Evolutionary conservation across 345 rosid species (phyloP), one percentile per base, ranked within the genome.

Genomic region (Hibiscus tridactylites): DNA sequence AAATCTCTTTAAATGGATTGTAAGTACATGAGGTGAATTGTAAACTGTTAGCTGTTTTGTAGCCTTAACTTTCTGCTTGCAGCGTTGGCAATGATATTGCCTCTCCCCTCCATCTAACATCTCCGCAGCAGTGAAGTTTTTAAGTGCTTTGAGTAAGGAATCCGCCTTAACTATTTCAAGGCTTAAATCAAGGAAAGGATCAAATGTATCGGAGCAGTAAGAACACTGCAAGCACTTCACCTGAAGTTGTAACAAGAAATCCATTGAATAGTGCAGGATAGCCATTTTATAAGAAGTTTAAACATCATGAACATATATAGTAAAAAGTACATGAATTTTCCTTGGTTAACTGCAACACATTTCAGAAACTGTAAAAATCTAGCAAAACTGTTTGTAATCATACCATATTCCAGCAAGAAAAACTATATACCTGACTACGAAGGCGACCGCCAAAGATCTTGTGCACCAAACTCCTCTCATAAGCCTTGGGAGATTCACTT

Each of bases 391-490:
- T 62, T 28, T 21, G 19, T 24, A 49, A 10, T 47, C 21, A 60
- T 44, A 21, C 39, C 39, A 60, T 49, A 24, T 42, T 71, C 53
- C 49, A 52, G 19, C 11, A 29, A 19, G 29, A 69, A 26, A 46
- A 65, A 71, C 7, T 6, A 60, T 85, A 92, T 85, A 92, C 99
- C 96, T 85, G 98, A 82, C 98, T 95, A 6, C 94, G 83, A 61
- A 95, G 88, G 74, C 83, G 91, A 65, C 99, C 99, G 15, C 99
- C 99, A 79, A 95, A 95, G 68, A 95, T 95, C 75, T 87, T 92
- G 87, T 92, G 96, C 4, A 95, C 98, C 86, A 90, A 83, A 85
- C 99, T 95, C 80, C 77, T 90, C 77, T 89, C 93, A 77, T 90
- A 90, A 74, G 99, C 99, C 77, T 88, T 77, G 57, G 96, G 84